Base-by-base conservation (phyloP, 2,329 filamentous ascomycete species). In the Tothia fuscella region DNA sequence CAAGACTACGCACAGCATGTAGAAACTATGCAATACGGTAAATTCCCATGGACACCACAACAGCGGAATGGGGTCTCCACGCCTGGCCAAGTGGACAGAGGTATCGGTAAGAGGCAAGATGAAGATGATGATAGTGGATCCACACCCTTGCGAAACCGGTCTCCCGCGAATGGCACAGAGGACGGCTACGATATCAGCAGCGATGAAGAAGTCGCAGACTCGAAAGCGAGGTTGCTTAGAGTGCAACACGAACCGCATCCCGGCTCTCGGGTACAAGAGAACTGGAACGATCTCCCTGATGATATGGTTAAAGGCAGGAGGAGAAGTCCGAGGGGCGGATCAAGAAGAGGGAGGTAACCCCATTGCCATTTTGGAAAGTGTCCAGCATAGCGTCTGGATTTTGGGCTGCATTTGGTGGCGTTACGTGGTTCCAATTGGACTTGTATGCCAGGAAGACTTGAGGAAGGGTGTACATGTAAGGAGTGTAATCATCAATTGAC, bases 241-340 rank as follows among this genome's bases (percentile, higher is more conserved):
- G 51, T 19, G 51, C 52, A 20, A 47, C 47, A 40, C 45, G 49
- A 20, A 29, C 30, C 44, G n/a, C n/a, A n/a, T 43, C 41, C 43
- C 14, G 33, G 44, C 24, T 40, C 43, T 24, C 38, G 48, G 22
- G 40, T 46, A 35, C 64, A 57, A 7, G 54, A 52, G 32, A 62
- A 66, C 41, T 69, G 66, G 66, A 70, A 70, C 42, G 66, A 70
- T 44, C 53, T 70, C 4, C 66, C 66, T 12, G 65, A 66, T 4
- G 66, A 65, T 14, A 65, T 66, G 22, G 39, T 41, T 13, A 34
- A 34, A 13, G 30, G 39, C 13, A 46, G n/a, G 48, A 32, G 21
- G 42, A 35, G 7, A 26, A 38, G 33, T n/a, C 41, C 24, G 19
- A 17, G 39, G 34, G 25, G 21, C 12, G 4, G 21, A 14, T 20